These are phyloP conservation scores for Solanum aculeatissimum DNA, from an alignment of 305 asterid species.

Conservation along the genomic window DNA sequence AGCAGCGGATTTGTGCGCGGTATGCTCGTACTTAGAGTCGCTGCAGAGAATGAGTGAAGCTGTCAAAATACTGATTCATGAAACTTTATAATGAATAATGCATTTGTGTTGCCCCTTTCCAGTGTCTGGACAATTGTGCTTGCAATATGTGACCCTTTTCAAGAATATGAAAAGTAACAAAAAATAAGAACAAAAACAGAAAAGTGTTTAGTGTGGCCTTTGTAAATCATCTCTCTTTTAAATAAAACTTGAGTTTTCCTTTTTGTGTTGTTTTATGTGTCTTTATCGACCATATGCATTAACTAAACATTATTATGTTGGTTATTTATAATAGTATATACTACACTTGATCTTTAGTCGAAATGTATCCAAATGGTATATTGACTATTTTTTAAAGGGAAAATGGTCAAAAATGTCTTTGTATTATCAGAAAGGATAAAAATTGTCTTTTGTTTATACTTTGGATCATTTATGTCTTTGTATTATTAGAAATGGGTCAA, in stretches of 20 bases:
- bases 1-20: conserved; percentile 70
- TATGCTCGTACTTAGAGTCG: conserved; percentile 32
- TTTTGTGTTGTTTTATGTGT: neutral
- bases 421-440: no score
- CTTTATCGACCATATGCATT: neutral
- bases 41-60: conserved; percentile 8
- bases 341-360: neutral
- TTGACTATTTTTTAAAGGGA: neutral
- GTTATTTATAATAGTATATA: neutral
- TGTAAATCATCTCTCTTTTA: neutral
- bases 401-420: no score
- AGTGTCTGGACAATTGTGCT: neutral
- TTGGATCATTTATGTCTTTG: no score
- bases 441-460: no score
- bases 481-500: no score
- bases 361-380: neutral
- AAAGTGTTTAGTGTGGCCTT: neutral
- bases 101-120: conserved; percentile 7
- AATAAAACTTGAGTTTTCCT: neutral
- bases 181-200: neutral
- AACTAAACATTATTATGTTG: neutral
- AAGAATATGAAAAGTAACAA: neutral
- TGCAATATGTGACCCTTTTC: neutral
- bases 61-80: conserved; percentile 27
- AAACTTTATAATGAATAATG: conserved; percentile 30